Base-by-base conservation (phyloP, 1,284 basidiomycete genomes). In the Ceratobasidium sp. region DNA sequence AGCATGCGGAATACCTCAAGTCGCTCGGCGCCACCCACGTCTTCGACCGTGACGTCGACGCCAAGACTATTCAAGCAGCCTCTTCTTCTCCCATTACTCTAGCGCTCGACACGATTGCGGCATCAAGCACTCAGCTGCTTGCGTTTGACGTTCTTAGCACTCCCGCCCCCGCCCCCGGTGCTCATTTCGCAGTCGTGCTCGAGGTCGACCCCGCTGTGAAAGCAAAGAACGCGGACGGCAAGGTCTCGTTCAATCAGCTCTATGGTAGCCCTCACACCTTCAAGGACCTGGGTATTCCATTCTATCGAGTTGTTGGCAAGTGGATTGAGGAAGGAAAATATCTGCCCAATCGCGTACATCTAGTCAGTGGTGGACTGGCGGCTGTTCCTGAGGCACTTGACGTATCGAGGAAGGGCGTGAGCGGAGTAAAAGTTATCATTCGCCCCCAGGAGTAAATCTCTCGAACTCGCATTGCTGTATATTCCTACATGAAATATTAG, bases 21-120 rank as follows among this genome's bases (percentile, higher is more conserved):
- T 81, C 83, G 0, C 81, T 88, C 27, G 89, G 90, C 2, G 90
- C 88, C 0, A 87, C 87, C 0, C 82, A 87, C 51, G 81, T 88
- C 67, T 22, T 90, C 64, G 86, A 89, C 75, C 84, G 87, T 50
- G 79, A 82, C 27, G 60, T 80, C 17, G 57, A 78, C 14, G 79
- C 87, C 27, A 76, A 75, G 0, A 75, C 72, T 1, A 79, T 82
- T 41, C 77, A 85, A 50, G 74, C 74, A 11, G 80, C 81, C 51
- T 79, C 83, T 15, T 56, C 75, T n/a, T 22, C 47, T 15, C 4
- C 69, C 14, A 54, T 82, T 29, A 27, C 33, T 5, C n/a, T 84
- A 33, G 84, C 83, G 14, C 86, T 81, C 76, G 88, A 89, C 77
- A 76, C 81, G 9, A 79, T 87, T 48, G 79, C 82, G 1, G 60